phyloP scores from a whole-genome alignment of 2,329 filamentous ascomycete genomes.

The Arachnopeziza araneosa region DNA sequence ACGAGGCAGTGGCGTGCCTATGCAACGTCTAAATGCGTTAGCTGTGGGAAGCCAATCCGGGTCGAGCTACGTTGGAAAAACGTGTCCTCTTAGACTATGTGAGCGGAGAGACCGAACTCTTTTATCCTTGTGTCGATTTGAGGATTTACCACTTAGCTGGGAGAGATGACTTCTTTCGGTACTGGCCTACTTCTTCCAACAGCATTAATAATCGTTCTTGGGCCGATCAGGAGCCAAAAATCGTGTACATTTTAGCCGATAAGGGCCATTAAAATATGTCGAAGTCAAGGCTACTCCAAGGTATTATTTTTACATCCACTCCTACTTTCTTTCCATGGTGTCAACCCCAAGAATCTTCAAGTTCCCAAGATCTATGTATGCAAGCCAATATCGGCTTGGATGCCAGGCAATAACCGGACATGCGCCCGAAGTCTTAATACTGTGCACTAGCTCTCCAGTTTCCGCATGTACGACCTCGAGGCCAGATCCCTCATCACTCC shows the following conservation, averaged over 20 bases:
- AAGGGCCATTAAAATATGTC: background rate
- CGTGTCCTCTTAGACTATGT: background rate
- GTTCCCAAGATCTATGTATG: conserved; percentile 60
- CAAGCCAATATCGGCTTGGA: conserved; percentile 66
- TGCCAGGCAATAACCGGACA: conserved; percentile 70
- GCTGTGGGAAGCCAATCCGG: background rate
- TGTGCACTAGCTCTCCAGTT: conserved; percentile 67
- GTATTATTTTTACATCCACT: background rate
- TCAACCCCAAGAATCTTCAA: conserved; percentile 55
- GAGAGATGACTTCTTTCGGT: background rate
- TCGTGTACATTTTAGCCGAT: background rate
- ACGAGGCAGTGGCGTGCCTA: no score
- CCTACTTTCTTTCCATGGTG: conserved; percentile 25
- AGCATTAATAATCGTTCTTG: no score
- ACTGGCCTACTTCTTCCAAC: background rate
- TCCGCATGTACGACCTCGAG: conserved; percentile 68
- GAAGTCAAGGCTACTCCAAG: background rate
- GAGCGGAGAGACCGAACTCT: background rate
- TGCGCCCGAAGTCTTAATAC: conserved; percentile 60
- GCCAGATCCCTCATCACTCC: conserved; percentile 65
- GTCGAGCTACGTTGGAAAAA: background rate
- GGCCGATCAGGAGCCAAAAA: background rate
- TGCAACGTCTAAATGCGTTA: background rate
- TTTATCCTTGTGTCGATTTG: background rate
- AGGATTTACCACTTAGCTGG: background rate